Evolutionary conservation across 1,284 basidiomycete species (phyloP), one percentile per base, ranked within the genome.

Genomic region (Thecaphora frezii): DNA sequence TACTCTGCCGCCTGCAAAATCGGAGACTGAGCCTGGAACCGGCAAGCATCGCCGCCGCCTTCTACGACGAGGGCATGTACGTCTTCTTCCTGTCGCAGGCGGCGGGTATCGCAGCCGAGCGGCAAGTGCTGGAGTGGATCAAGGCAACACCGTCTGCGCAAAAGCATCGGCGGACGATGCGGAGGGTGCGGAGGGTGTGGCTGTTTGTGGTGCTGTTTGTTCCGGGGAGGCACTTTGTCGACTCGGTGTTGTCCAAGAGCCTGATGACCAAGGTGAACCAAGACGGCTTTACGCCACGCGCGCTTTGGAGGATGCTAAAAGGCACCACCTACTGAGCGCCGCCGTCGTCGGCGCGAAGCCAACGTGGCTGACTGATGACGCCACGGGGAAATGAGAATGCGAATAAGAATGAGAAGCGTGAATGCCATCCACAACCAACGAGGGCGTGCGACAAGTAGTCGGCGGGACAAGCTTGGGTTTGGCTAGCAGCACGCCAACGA

Each of bases 31-130:
- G 38, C 3, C 24, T 39, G 5, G 28, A 37, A 3, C 22, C 41
- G 12, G 22, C 46, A 12, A 16, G 53, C 1, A 23, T 58, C 2
- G 22, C 54, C 5, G n/a, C 24, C 3, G 46, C 22, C 30, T 51
- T 65, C 51, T 22, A 60, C 23, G 62, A 65, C 22, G 46, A 39
- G 2, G 51, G 58, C 18, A 65, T 65, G 62, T 49, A 47, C n/a
- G 21, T 21, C 5, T 65, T 65, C 51, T 65, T 65, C 33, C 22
- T 65, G 21, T 48, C 48, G 14, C 62, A 65, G 40, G 58, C 51
- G 4, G 48, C 24, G 8, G 62, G 58, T 16, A 57, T 65, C 24
- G 23, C 50, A 36, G 2, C 55, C 23, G 58, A 60, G 26, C 49
- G 37, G 42, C 58, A 58, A 1, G 52, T 36, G 2, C 44, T 61